Evolutionary conservation across 1,284 basidiomycete species (phyloP), one percentile per base, ranked within the genome.

Genomic region (Vanrija sp.): DNA sequence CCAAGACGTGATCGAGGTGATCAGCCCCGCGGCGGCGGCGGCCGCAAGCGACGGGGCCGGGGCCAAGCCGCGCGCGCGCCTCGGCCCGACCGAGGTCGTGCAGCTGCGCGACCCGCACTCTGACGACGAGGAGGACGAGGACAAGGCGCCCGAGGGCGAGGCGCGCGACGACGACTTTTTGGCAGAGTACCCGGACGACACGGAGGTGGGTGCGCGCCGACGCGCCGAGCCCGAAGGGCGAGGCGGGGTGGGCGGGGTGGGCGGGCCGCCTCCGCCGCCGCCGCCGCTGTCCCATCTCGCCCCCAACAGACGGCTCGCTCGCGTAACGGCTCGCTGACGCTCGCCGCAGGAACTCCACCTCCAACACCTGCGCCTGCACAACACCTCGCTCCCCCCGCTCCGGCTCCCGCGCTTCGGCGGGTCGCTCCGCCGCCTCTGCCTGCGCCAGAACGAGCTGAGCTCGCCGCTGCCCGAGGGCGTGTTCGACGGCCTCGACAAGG

Each of bases 391-490:
- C 4, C 79, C 80, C 10, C 80, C 80, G 12, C 69, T 80, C 6
- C 65, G 74, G 12, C 79, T 94, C 3, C 77, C 82, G 2, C 81
- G 89, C 15, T 96, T 94, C 69, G 83, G 83, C 4, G 71, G 68
- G 1, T 78, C 85, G 60, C 78, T 94, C 46, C 85, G 83, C 76
- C 83, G 84, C 50, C 80, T 98, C 19, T 94, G 88, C 74, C 80
- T 98, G 22, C 83, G 95, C 23, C 94, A 98, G 76, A 98, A 98
- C 75, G 70, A 71, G 31, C 81, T 86, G 55, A 84, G 93, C 51
- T 80, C 85, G 2, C 78, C 80, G 41, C 79, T 98, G 27, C 85
- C 90, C 49, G 78, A 81, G 3, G 82, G 84, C 12, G 81, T 83
- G 9, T 85, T 93, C 58, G 76, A 78, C 25, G 75, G 80, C n/a